Conservation (phyloP, 176 grass and related monocot species). For the Zizania latifolia region DNA sequence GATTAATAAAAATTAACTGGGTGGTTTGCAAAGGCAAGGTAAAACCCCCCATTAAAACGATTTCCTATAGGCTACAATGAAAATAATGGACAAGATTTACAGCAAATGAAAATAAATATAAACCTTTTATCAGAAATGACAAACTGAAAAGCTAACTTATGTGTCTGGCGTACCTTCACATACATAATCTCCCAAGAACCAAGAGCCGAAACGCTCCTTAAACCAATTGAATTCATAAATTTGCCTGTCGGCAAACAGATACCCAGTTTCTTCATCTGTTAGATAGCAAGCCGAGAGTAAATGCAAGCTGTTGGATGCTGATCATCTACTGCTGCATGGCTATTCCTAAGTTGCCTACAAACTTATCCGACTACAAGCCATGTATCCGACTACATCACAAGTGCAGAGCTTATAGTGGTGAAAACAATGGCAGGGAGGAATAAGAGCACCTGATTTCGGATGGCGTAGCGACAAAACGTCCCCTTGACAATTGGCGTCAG, state of each 20-base stretch:
- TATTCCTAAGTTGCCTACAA: background rate
- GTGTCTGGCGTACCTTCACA: conserved; percentile 58
- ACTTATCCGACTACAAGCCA: background rate
- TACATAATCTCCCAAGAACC: conserved; percentile 94
- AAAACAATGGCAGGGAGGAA: background rate
- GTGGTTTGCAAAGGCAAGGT: background rate
- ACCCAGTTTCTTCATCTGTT: conserved; percentile 63
- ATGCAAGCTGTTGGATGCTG: background rate
- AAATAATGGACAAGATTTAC: background rate
- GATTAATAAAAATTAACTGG: background rate
- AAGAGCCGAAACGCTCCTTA: conserved; percentile 78
- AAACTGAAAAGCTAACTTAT: background rate
- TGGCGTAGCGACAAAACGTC: conserved; percentile 57
- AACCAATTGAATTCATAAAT: conserved; percentile 93
- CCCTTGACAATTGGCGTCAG: conserved; percentile 38
- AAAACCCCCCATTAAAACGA: background rate
- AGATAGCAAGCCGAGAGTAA: background rate
- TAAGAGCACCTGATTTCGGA: conserved; percentile 69
- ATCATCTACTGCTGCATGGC: background rate
- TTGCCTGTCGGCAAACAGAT: conserved; percentile 47
- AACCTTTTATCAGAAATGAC: background rate
- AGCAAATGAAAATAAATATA: background rate
- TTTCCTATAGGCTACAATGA: background rate
- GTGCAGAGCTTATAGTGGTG: background rate
- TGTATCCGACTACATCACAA: background rate